Percentiles rank a stretch among this genome's conserved stretches.
Evolutionary conservation across 305 asterid genomes (phyloP).

Genomic region (Fraxinus greggii): DNA sequence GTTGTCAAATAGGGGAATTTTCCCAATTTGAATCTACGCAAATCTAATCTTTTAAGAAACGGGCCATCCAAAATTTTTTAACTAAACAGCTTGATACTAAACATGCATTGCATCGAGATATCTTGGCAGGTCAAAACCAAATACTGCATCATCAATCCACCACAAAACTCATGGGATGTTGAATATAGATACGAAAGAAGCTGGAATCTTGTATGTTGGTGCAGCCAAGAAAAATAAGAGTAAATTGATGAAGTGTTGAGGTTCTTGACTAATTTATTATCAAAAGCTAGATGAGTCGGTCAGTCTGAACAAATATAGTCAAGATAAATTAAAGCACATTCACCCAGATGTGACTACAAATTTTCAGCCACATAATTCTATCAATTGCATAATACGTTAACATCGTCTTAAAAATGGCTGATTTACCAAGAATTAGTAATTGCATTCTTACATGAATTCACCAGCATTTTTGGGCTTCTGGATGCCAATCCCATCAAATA

Average conservation of each 20-base stretch:
- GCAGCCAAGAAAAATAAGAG: background rate
- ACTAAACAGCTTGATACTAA: background rate
- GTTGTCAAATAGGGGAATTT: background rate
- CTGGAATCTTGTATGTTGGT: background rate
- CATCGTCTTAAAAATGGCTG: slow-evolving; percentile 4
- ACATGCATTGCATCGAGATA: background rate
- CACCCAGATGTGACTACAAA: background rate
- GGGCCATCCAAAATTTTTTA: background rate
- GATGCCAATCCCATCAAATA: background rate
- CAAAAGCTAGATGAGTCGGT: background rate
- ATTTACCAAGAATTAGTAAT: background rate
- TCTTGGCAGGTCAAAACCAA: background rate
- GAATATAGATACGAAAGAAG: background rate
- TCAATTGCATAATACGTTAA: background rate
- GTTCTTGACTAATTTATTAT: background rate
- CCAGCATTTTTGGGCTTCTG: background rate
- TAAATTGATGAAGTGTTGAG: background rate
- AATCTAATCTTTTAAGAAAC: background rate
- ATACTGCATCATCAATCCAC: background rate
- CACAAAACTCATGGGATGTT: background rate
- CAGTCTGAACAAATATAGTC: background rate
- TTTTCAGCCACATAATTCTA: background rate
- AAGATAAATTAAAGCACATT: background rate
- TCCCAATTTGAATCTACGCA: background rate
- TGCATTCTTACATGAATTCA: background rate